These are phyloP conservation scores for Eimeria praecox DNA, from an alignment of 169 alveolate species.

Conservation along the genomic window DNA sequence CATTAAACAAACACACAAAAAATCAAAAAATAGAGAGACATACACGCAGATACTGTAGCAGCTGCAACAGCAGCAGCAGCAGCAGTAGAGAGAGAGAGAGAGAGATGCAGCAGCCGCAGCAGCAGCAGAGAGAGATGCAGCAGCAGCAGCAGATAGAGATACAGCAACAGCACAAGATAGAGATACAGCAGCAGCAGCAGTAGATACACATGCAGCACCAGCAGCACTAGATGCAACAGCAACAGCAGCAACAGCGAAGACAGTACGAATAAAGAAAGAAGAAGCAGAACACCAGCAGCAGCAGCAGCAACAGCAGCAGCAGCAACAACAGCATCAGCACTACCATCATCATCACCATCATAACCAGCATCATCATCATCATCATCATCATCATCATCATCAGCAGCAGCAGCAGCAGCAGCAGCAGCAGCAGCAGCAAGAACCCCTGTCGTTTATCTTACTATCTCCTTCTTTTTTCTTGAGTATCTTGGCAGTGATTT, in stretches of 20 bases:
- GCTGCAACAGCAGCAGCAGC: conserved; percentile 18
- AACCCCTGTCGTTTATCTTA: no score
- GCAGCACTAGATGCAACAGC: conserved; percentile 24
- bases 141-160: no score
- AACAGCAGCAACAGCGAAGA: no score
- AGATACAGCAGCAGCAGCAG: background rate
- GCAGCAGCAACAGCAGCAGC: no score
- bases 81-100: no score
- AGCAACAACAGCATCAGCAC: no score
- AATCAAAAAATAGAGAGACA: background rate
- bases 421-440: background rate
- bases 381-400: no score
- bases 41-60: background rate
- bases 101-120: conserved; percentile 38
- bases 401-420: conserved; percentile 55
- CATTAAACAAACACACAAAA: no score
- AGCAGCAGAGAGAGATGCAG: background rate
- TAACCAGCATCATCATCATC: no score
- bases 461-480: conserved; percentile 85
- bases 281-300: no score
- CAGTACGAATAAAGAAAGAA: no score
- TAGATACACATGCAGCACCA: background rate
- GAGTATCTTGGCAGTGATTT: conserved; percentile 87
- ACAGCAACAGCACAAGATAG: conserved; percentile 9
- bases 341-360: no score